Evolutionary conservation across 2,329 filamentous ascomycete genomes (phyloP), one percentile per base, ranked within the genome.

Genomic region (Fusarium zealandicum): DNA sequence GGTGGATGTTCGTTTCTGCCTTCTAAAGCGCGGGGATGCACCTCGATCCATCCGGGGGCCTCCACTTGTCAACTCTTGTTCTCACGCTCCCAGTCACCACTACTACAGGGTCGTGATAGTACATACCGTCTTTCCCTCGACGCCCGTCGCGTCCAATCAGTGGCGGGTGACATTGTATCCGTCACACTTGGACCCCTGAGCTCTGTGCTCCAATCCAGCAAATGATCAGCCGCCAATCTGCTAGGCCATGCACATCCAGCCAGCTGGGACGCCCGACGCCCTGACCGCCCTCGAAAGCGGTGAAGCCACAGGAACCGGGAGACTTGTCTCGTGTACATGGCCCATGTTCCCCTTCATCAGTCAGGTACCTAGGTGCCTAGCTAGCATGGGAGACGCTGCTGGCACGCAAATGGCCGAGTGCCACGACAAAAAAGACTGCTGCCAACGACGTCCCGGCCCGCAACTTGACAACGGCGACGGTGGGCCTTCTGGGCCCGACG

Each of bases 151-250:
- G 13, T 13, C 13, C 17, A 50, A 46, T 18, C 51, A 59, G 59
- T 61, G 59, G 59, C 59, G 59, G 58, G 56, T 56, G 58, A 59
- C 44, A 50, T 44, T 61, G 57, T 53, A 59, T 38, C 31, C 57
- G 61, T 54, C 57, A 60, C 54, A 47, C 46, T 41, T 38, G 6
- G 9, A 54, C 58, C 59, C 58, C 49, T 61, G 58, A 20, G 37
- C 9, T 16, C 8, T 51, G 45, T 49, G 45, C 31, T 61, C 48
- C 28, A 46, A 51, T 51, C 48, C 48, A 61, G 59, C 59, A 63
- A 61, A 61, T 62, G 59, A 62, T 62, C 59, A 62, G 39, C 59
- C 59, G 59, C 59, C 59, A 62, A 62, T 62, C 59, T 63, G 40
- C 45, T 43, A 36, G 39, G 50, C 30, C 28, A 47, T 47, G 44